phyloP scores from a whole-genome alignment of 1,284 basidiomycete genomes.

The Coniferiporia weirii region DNA sequence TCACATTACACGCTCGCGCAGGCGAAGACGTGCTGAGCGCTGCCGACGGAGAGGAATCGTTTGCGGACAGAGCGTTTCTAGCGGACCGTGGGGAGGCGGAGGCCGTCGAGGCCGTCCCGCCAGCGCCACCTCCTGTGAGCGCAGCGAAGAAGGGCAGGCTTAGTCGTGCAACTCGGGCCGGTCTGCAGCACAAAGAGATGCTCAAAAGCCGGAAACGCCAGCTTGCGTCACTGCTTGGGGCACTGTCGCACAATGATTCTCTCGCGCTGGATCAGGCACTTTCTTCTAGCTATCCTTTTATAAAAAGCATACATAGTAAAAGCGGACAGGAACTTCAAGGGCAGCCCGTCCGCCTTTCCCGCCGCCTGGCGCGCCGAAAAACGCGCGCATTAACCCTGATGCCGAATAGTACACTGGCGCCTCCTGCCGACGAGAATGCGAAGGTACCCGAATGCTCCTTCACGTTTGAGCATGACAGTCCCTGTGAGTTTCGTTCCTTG shows the following conservation, averaged over 20 bases:
- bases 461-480: slow-evolving; percentile 52
- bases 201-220: slow-evolving; percentile 62
- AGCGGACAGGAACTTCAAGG: slow-evolving; percentile 22
- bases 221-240: slow-evolving; percentile 59
- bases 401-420: slow-evolving; percentile 2
- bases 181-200: slow-evolving; percentile 69
- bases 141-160: slow-evolving; percentile 38
- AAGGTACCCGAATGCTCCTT: slow-evolving; percentile 49
- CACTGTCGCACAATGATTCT: slow-evolving; percentile 56
- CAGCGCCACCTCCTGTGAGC: slow-evolving; percentile 9
- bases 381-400: slow-evolving; percentile 25
- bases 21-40: slow-evolving; percentile 6
- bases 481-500: slow-evolving; percentile 53
- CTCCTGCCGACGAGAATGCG: slow-evolving; percentile 15
- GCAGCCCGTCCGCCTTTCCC: slow-evolving; percentile 29
- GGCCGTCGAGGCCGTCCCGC: slow-evolving; percentile 15
- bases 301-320: slow-evolving; percentile 24
- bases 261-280: slow-evolving; percentile 71
- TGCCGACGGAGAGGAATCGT: slow-evolving; percentile 33
- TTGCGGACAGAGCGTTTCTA: slow-evolving; percentile 23
- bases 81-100: slow-evolving; percentile 26
- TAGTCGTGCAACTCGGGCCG: slow-evolving; percentile 56
- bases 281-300: slow-evolving; percentile 53
- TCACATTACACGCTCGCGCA: slow-evolving; percentile 21
- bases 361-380: slow-evolving; percentile 26